These are phyloP conservation scores for Aspergillus phoenicis DNA, from an alignment of 2,329 filamentous ascomycete species.

Conservation along the genomic window DNA sequence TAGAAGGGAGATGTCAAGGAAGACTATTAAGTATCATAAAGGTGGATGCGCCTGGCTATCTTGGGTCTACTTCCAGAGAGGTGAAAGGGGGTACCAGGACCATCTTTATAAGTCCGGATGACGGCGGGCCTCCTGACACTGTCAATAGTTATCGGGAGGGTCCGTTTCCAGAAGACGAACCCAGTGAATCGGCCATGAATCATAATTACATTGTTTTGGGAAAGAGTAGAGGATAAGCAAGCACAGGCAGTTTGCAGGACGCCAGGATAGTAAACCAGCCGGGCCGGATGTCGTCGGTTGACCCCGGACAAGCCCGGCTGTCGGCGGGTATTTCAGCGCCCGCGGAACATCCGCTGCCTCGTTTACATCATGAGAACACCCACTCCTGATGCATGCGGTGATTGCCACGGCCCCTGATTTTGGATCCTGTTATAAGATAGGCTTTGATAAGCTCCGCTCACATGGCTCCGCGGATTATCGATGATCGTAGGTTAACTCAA, in stretches of 20 bases:
- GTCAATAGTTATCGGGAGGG: background rate
- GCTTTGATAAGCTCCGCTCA: background rate
- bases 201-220: background rate
- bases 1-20: background rate
- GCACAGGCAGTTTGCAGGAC: background rate
- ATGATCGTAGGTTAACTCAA: background rate
- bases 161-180: background rate
- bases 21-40: background rate
- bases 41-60: background rate
- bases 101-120: constrained; percentile 1
- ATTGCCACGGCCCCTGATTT: background rate
- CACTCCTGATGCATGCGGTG: background rate
- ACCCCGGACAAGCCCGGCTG: constrained; percentile 19
- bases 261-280: background rate
- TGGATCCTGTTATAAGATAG: background rate
- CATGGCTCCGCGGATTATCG: background rate
- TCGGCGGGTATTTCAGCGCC: constrained; percentile 22
- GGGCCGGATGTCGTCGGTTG: constrained; percentile 21
- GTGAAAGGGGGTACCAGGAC: background rate
- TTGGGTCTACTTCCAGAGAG: background rate
- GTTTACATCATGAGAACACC: background rate
- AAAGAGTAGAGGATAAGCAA: background rate
- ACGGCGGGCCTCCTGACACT: background rate
- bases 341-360: background rate
- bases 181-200: background rate